A percentile compares a stretch with the other conserved stretches of the same genome.
These are phyloP conservation scores for Aspergillus hancockii DNA, from an alignment of 495 filamentous ascomycete species.

Conservation along the genomic window DNA sequence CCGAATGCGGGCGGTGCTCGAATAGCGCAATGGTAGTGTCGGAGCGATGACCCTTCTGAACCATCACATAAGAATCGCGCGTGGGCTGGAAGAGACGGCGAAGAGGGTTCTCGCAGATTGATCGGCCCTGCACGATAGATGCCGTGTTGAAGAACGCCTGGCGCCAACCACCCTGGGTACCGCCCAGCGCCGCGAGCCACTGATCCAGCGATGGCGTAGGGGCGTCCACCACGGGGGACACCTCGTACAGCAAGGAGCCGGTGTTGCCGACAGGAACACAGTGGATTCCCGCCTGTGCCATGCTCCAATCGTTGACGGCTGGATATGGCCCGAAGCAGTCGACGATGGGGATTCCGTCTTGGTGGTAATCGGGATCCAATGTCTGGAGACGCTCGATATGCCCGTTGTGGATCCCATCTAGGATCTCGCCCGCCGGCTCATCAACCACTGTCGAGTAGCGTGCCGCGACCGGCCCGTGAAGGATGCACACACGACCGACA, in stretches of 20 bases:
- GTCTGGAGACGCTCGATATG: slow-evolving; percentile 20
- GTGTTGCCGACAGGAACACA: background rate
- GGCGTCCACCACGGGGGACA: background rate
- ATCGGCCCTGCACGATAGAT: background rate
- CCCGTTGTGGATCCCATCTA: slow-evolving; percentile 26
- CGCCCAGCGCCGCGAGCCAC: background rate
- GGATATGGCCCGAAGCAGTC: background rate
- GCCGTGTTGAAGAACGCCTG: background rate
- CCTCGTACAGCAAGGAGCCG: background rate
- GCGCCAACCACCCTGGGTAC: background rate
- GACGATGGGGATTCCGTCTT: too few relatives aligned
- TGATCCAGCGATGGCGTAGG: background rate
- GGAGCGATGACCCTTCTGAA: background rate
- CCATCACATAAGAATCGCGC: background rate
- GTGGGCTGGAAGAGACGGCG: background rate
- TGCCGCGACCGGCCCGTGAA: slow-evolving; percentile 42
- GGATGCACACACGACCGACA: slow-evolving; percentile 36
- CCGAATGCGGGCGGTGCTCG: background rate
- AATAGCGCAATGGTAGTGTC: background rate
- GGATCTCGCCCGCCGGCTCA: slow-evolving; percentile 32
- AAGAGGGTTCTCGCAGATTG: background rate
- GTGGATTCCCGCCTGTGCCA: background rate
- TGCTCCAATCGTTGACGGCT: background rate
- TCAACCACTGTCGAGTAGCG: slow-evolving; percentile 27
- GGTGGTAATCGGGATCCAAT: too few relatives aligned